Base-by-base conservation (phyloP, 768 basidiomycete genomes). In the Boletus sp. region DNA sequence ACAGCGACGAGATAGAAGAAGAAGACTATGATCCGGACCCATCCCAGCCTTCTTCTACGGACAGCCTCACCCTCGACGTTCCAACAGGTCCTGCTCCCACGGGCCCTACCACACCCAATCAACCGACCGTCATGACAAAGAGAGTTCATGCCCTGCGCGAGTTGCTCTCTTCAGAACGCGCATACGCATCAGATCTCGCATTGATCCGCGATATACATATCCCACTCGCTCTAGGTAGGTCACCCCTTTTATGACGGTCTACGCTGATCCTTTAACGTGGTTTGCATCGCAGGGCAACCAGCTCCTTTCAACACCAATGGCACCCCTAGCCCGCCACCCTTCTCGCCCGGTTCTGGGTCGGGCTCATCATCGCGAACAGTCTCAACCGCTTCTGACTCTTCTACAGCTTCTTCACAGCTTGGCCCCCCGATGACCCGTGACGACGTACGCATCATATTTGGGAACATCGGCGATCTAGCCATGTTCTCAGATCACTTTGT, bases 101-200 rank as follows among this genome's bases (percentile, higher is more conserved):
- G 7, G 45, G 49, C 14, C 55, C 64, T 39, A 42, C 57, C 37
- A 64, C 68, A 12, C 66, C 74, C n/a, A 65, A 72, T 20, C 76
- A 60, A 55, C 70, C 71, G 47, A 57, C 73, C 24, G 53, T 64
- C 58, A 71, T 84, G 65, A 80, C 86, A 29, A 92, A 92, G 73
- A 82, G 92, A 37, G 79, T 83, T 24, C 87, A 93, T 68, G 90
- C 90, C 9, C 75, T 93, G 20, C 81, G 83, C 50, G 92, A 94
- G 61, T 73, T 94, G 29, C 78, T 93, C 45, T 83, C 86, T 11
- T 89, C 89, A 20, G 91, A 94, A 66, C 78, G 88, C 29, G 87
- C 89, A 1, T 92, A 92, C 71, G 86, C 91, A 12, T 85, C 84
- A n/a, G 92, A 93, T 76, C 77, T 94, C 29, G 86, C 86, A 15